A percentile compares a stretch with the other conserved stretches of the same genome.
Evolutionary conservation across 371 early-diverging fungal genomes (phyloP).

Genomic region (Mucor velutinosus): DNA sequence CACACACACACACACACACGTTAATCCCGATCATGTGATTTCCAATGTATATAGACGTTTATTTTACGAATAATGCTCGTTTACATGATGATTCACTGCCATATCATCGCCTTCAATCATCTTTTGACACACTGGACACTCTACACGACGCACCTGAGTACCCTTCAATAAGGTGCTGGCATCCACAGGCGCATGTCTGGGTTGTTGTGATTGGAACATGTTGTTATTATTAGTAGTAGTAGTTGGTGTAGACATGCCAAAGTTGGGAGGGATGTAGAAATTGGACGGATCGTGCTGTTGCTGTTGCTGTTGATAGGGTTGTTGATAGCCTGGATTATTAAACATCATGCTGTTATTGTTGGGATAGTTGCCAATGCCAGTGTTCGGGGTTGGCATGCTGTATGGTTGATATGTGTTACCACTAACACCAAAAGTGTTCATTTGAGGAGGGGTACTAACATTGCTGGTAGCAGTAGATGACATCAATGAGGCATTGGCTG

Average conservation of each 20-base stretch:
- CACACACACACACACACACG: background rate
- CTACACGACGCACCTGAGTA: slow-evolving; percentile 39
- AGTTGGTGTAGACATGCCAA: slow-evolving; percentile 29
- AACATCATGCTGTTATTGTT: background rate
- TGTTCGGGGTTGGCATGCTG: slow-evolving; percentile 1
- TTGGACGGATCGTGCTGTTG: slow-evolving; percentile 23
- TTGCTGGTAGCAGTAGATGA: background rate
- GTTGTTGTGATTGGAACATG: slow-evolving; percentile 21
- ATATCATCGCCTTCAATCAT: slow-evolving; percentile 53
- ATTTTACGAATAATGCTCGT: slow-evolving; percentile 37
- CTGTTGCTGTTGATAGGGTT: slow-evolving; percentile 7
- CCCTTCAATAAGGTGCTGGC: slow-evolving; percentile 37
- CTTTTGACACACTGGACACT: slow-evolving; percentile 50
- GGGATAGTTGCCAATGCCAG: background rate
- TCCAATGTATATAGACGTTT: background rate
- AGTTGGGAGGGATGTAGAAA: slow-evolving; percentile 38
- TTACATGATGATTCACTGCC: slow-evolving; percentile 54
- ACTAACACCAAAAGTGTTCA: background rate
- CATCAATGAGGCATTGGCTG: slow-evolving; percentile 10
- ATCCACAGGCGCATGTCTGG: slow-evolving; percentile 43
- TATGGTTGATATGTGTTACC: background rate
- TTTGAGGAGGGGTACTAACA: background rate
- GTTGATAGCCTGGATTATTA: background rate
- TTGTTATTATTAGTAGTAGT: slow-evolving; percentile 4
- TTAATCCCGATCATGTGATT: background rate